Conservation (phyloP, 306 rosid species). For the Senna tora region DNA sequence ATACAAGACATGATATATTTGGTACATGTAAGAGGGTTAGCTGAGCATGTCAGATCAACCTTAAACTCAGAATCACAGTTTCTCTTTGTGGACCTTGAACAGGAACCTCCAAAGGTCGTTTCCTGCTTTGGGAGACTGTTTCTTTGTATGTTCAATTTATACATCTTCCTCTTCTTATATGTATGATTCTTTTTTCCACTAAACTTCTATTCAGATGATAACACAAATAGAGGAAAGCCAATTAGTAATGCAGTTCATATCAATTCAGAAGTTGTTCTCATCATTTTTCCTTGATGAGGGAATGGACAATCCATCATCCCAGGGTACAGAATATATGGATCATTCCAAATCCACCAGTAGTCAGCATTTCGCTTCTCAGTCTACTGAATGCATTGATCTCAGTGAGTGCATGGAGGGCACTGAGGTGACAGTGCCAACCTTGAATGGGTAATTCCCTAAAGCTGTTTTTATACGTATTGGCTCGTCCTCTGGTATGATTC, state of each 20-base stretch:
- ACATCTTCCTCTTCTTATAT: not conserved
- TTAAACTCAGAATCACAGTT: constrained; percentile 54
- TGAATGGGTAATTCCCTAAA: constrained; percentile 70
- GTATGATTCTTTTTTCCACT: constrained; percentile 9
- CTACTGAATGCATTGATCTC: constrained; percentile 69
- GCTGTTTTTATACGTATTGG: not conserved
- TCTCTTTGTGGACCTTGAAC: constrained; percentile 75
- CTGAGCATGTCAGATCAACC: constrained; percentile 51
- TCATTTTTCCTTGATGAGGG: constrained; percentile 48
- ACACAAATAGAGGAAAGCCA: constrained; percentile 54
- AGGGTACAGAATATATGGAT: constrained; percentile 26
- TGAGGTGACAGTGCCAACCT: constrained; percentile 73
- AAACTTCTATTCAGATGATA: constrained; percentile 57
- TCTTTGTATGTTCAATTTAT: not conserved
- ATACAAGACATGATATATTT: constrained; percentile 92
- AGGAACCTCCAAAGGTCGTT: constrained; percentile 75
- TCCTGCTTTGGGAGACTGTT: constrained; percentile 3
- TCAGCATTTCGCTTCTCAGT: constrained; percentile 37
- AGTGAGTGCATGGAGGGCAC: constrained; percentile 72
- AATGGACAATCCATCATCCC: constrained; percentile 35
- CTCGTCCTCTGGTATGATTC: not conserved
- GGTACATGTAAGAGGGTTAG: constrained; percentile 56
- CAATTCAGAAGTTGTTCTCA: constrained; percentile 74
- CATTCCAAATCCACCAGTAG: constrained; percentile 26
- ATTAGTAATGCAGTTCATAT: constrained; percentile 60